A percentile compares a stretch with the other conserved stretches of the same genome.
These are phyloP conservation scores for Sphagnum contortum DNA, from an alignment of 225 moss, liverwort and hornwort species.

Conservation along the genomic window DNA sequence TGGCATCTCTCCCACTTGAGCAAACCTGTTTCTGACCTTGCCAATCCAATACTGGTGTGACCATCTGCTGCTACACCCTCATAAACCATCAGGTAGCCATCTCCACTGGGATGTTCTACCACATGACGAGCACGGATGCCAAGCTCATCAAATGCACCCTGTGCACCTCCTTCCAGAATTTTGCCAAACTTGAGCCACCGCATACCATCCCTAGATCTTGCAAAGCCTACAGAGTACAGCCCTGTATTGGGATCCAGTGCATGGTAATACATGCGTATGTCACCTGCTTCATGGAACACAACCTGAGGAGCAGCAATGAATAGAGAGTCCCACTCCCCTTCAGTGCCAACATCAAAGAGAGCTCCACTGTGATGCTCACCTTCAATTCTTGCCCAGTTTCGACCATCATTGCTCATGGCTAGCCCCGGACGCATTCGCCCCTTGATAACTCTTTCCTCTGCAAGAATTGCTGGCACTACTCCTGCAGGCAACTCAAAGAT, in stretches of 20 bases:
- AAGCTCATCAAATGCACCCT: conserved; percentile 37
- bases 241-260: conserved; percentile 29
- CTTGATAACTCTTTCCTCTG: conserved; percentile 2
- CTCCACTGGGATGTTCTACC: conserved; percentile 25
- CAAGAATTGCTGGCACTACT: conserved; percentile 4
- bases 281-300: conserved; percentile 39
- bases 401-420: conserved; percentile 52
- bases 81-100: conserved; percentile 47
- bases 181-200: conserved; percentile 51
- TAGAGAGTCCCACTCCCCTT: conserved; percentile 48
- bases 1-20: conserved; percentile 44
- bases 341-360: conserved; percentile 38
- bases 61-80: conserved; percentile 33
- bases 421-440: conserved; percentile 47
- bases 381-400: conserved; percentile 50
- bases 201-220: conserved; percentile 47
- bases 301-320: conserved; percentile 45
- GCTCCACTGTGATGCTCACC: conserved; percentile 56
- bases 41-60: conserved; percentile 34
- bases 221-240: conserved; percentile 31
- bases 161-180: conserved; percentile 32
- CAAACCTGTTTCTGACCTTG: conserved; percentile 30
- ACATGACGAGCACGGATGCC: conserved; percentile 39
- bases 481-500: conserved; percentile 16
- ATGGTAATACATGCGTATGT: conserved; percentile 54